Conservation (phyloP, 306 rosid species). For the Prunus mira region DNA sequence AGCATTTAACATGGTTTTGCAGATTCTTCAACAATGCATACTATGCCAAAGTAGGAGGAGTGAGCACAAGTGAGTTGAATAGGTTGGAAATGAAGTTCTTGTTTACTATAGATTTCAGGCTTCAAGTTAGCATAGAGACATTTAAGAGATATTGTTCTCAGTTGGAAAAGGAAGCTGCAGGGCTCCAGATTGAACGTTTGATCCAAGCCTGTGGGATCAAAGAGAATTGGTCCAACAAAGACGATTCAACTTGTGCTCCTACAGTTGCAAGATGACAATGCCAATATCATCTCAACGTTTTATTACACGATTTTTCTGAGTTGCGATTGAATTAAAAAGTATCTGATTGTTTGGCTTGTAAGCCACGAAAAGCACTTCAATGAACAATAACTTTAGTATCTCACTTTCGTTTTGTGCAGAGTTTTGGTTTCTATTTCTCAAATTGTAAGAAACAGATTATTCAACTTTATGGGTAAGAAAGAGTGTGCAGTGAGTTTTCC, state of each 20-base stretch:
- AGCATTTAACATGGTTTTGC: slow-evolving; percentile 32
- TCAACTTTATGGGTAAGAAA: not conserved
- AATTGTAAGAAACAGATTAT: slow-evolving; percentile 1
- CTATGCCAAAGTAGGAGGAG: slow-evolving; percentile 95
- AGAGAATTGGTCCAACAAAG: slow-evolving; percentile 74
- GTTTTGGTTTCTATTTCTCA: not conserved
- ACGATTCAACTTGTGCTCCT: slow-evolving; percentile 60
- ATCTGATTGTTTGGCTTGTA: slow-evolving; percentile 7
- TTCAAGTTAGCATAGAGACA: slow-evolving; percentile 68
- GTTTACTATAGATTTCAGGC: slow-evolving; percentile 81
- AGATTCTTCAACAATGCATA: slow-evolving; percentile 94
- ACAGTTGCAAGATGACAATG: slow-evolving; percentile 63
- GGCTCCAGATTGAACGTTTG: slow-evolving; percentile 68
- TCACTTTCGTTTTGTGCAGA: slow-evolving; percentile 7
- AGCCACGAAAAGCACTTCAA: not conserved
- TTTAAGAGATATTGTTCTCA: slow-evolving; percentile 68
- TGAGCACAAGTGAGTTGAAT: slow-evolving; percentile 78
- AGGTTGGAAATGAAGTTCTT: slow-evolving; percentile 83
- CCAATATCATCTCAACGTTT: slow-evolving; percentile 19
- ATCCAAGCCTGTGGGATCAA: slow-evolving; percentile 68
- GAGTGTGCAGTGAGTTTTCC: not conserved
- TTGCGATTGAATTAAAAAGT: slow-evolving; percentile 14
- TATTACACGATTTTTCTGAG: slow-evolving; percentile 11
- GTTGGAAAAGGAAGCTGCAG: slow-evolving; percentile 61
- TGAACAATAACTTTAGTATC: not conserved